Conservation (phyloP, 176 grass and related monocot species). For the Paspalum notatum region DNA sequence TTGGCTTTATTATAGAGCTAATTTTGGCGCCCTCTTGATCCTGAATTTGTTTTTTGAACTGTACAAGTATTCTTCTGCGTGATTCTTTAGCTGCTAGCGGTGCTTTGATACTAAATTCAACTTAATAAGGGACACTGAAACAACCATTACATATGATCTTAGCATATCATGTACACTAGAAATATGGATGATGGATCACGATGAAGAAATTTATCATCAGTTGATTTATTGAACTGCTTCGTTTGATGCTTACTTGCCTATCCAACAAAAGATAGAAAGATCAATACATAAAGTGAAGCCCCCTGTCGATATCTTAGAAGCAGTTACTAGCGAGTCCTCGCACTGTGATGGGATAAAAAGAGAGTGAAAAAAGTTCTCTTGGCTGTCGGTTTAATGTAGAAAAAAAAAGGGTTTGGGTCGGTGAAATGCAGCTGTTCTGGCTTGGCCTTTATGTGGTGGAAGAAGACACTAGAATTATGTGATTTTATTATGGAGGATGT, state of each 20-base stretch:
- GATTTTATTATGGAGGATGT: neutral
- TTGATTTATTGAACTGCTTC: no score
- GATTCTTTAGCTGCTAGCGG: conserved; percentile 1
- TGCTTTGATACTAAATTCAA: conserved; percentile 12
- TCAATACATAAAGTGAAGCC: neutral
- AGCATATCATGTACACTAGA: neutral
- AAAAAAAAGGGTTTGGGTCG: neutral
- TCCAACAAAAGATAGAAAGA: neutral
- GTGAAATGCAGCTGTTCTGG: neutral
- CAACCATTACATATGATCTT: neutral
- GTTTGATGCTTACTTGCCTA: neutral
- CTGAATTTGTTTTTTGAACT: conserved; percentile 16
- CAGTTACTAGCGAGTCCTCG: neutral
- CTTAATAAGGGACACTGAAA: neutral
- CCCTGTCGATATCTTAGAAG: neutral
- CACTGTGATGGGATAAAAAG: conserved; percentile 12
- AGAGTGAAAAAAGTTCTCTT: neutral
- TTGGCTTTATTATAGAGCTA: conserved; percentile 1
- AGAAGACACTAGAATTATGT: neutral
- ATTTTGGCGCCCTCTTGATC: neutral
- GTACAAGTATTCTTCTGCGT: neutral
- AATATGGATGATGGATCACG: neutral
- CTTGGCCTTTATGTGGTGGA: neutral
- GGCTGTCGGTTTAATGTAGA: neutral
- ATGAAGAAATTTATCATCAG: conserved; percentile 7